Percentiles rank a stretch among this genome's conserved stretches.
phyloP scores from a whole-genome alignment of 169 alveolate species.

The Plasmodium knowlesi region DNA sequence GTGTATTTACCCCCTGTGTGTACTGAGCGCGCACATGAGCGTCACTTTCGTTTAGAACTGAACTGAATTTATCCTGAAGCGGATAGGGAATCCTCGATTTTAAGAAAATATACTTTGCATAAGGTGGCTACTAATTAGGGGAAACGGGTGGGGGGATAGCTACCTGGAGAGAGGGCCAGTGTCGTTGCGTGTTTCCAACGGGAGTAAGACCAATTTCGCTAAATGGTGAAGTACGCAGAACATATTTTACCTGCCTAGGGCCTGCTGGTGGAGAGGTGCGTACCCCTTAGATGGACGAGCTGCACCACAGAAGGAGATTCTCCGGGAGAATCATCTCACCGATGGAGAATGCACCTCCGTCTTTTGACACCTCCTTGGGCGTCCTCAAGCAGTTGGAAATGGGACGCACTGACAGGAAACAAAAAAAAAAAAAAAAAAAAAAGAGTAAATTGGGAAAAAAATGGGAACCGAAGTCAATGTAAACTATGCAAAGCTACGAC shows the following conservation, averaged over 20 bases:
- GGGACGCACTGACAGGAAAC: neutral
- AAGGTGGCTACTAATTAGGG: neutral
- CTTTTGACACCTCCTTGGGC: neutral
- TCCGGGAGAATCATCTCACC: neutral
- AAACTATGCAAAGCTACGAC: neutral
- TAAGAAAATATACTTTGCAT: neutral
- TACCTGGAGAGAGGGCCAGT: neutral
- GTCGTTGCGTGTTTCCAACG: neutral
- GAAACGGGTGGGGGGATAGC: neutral
- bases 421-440: too few relatives aligned
- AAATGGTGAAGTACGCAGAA: neutral
- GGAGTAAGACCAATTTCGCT: neutral
- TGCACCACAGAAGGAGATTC: neutral
- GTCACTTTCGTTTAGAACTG: neutral
- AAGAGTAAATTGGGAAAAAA: neutral
- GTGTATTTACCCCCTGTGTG: neutral
- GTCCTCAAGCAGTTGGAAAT: neutral
- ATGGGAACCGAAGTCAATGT: neutral
- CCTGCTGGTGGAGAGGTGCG: neutral
- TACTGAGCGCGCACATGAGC: neutral
- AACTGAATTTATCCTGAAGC: neutral
- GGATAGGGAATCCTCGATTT: neutral
- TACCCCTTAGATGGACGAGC: neutral
- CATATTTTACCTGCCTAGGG: neutral
- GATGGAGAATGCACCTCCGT: neutral